Conservation (phyloP, 2,329 filamentous ascomycete species). For the Exutisphaerella laricina region DNA sequence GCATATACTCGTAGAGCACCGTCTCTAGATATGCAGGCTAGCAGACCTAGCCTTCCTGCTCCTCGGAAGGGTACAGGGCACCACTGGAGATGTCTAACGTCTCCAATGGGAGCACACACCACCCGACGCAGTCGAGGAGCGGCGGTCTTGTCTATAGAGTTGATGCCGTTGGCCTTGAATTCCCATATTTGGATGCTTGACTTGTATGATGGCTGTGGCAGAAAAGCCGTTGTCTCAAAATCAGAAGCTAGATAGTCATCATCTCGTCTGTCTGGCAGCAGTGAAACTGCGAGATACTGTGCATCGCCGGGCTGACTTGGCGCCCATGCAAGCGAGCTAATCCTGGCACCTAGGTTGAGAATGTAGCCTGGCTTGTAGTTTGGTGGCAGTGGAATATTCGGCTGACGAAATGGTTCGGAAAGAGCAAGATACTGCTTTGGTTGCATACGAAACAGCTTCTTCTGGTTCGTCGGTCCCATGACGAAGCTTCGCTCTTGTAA, state of each 20-base stretch:
- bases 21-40: constrained; percentile 56
- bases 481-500: constrained; percentile 40
- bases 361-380: constrained; percentile 43
- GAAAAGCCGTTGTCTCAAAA: constrained; percentile 45
- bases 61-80: constrained; percentile 42
- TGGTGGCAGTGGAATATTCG: constrained; percentile 11
- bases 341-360: constrained; percentile 50
- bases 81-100: constrained; percentile 52
- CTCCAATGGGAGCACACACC: constrained; percentile 54
- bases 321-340: constrained; percentile 47
- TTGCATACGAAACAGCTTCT: constrained; percentile 40
- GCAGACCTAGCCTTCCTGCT: constrained; percentile 43
- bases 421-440: constrained; percentile 42
- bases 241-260: constrained; percentile 23
- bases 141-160: constrained; percentile 39
- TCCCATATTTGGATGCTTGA: constrained; percentile 56
- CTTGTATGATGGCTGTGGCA: constrained; percentile 44
- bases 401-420: constrained; percentile 40
- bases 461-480: constrained; percentile 45
- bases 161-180: constrained; percentile 40
- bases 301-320: constrained; percentile 38
- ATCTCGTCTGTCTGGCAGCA: constrained; percentile 30
- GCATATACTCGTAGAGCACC: constrained; percentile 52
- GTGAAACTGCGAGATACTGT: constrained; percentile 52
- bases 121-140: constrained; percentile 46